Conservation (phyloP, 306 rosid species). For the Hylodesmum podocarpum region DNA sequence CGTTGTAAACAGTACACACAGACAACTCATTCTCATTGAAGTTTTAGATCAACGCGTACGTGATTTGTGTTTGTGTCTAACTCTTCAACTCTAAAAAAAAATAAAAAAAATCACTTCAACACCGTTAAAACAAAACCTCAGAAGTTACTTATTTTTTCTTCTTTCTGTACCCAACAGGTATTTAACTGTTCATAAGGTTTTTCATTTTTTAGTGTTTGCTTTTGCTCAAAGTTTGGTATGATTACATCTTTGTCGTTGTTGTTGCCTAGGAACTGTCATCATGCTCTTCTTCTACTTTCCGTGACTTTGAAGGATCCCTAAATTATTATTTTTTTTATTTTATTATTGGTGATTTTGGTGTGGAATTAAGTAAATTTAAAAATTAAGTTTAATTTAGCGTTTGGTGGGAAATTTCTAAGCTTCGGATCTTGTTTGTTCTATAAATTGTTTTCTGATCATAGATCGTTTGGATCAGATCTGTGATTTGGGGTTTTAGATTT, state of each 20-base stretch:
- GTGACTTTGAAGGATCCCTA: constrained; percentile 50
- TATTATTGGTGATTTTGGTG: background rate
- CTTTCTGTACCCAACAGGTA: background rate
- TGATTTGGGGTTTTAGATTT: constrained; percentile 29
- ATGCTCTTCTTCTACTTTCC: constrained; percentile 40
- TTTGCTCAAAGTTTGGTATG: constrained; percentile 32
- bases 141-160: background rate
- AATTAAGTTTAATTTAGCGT: background rate
- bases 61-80: too few species aligned
- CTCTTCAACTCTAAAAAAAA: too few species aligned
- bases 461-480: constrained; percentile 36
- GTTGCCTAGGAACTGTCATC: constrained; percentile 44
- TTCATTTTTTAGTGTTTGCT: background rate
- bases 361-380: background rate
- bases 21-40: too few species aligned
- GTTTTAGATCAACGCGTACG: too few species aligned
- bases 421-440: constrained; percentile 30
- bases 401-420: constrained; percentile 36
- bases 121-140: too few species aligned
- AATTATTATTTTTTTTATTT: constrained; percentile 12
- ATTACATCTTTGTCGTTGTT: constrained; percentile 30
- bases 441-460: constrained; percentile 39
- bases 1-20: too few species aligned
- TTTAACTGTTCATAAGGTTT: background rate
- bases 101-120: too few species aligned